Percentiles rank a stretch among this genome's conserved stretches.
Evolutionary conservation across 306 rosid species (phyloP).

Genomic region (Vicia faba): DNA sequence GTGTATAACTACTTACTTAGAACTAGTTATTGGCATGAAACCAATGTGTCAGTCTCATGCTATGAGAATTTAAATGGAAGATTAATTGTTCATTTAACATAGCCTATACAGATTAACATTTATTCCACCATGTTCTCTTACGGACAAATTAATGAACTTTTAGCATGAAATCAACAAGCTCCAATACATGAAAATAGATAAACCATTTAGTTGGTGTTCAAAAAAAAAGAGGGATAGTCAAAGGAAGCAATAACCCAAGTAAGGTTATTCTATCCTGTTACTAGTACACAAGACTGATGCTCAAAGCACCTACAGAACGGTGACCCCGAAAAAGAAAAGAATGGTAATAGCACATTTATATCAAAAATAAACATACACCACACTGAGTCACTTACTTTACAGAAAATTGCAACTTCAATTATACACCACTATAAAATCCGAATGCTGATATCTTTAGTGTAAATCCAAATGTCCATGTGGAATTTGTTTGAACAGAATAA

Average conservation of each 20-base stretch:
- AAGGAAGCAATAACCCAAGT: constrained; percentile 41
- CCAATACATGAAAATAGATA: neutral
- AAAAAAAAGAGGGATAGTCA: constrained; percentile 46
- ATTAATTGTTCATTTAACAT: too few relatives aligned
- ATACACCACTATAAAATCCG: constrained; percentile 47
- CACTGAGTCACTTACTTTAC: constrained; percentile 47
- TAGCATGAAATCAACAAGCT: neutral
- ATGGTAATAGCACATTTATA: constrained; percentile 41
- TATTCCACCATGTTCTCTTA: neutral
- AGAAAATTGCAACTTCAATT: constrained; percentile 47
- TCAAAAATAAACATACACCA: constrained; percentile 46
- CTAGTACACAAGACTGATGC: constrained; percentile 41
- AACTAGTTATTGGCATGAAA: too few relatives aligned
- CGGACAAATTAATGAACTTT: neutral
- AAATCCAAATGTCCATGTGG: too few relatives aligned
- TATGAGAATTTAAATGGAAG: too few relatives aligned
- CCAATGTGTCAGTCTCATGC: too few relatives aligned
- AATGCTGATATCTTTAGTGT: too few relatives aligned
- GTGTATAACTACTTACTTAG: too few relatives aligned
- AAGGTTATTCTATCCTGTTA: constrained; percentile 41
- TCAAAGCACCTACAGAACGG: constrained; percentile 45
- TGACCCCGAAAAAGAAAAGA: constrained; percentile 48
- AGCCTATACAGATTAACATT: too few relatives aligned
- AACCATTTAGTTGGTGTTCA: constrained; percentile 26
- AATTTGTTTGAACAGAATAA: neutral